These are phyloP conservation scores for Sordaria brevicollis DNA, from an alignment of 495 filamentous ascomycete genomes.

Conservation along the genomic window DNA sequence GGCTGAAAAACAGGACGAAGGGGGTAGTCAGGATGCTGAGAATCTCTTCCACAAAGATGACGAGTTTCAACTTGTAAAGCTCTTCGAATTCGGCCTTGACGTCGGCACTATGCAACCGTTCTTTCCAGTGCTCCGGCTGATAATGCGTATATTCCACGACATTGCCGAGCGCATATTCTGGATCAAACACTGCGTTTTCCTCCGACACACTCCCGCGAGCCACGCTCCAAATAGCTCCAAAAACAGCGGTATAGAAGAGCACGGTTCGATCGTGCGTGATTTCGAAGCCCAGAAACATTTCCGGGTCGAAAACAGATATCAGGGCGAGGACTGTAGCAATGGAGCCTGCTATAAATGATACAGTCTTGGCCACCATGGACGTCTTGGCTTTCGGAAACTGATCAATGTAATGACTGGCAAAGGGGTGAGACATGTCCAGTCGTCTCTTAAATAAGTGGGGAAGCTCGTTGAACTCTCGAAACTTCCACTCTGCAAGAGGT, in stretches of 20 bases:
- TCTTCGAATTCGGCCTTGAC: slow-evolving; percentile 72
- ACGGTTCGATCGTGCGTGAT: slow-evolving; percentile 76
- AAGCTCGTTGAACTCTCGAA: slow-evolving; percentile 95
- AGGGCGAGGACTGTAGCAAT: slow-evolving; percentile 73
- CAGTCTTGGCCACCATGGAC: slow-evolving; percentile 66
- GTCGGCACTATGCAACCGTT: slow-evolving; percentile 80
- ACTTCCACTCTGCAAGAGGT: slow-evolving; percentile 93
- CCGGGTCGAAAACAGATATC: slow-evolving; percentile 73
- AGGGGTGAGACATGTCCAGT: slow-evolving; percentile 89
- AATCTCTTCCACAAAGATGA: slow-evolving; percentile 88
- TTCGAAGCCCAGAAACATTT: slow-evolving; percentile 86
- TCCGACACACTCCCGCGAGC: slow-evolving; percentile 72
- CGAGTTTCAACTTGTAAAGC: slow-evolving; percentile 77
- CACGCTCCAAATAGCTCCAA: slow-evolving; percentile 65
- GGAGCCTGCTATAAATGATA: slow-evolving; percentile 79
- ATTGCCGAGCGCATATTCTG: slow-evolving; percentile 74
- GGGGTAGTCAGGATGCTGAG: slow-evolving; percentile 87
- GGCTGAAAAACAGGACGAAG: slow-evolving; percentile 75
- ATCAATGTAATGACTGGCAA: slow-evolving; percentile 82
- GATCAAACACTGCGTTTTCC: slow-evolving; percentile 84
- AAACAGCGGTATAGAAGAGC: slow-evolving; percentile 66
- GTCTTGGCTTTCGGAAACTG: slow-evolving; percentile 96
- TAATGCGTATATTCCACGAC: slow-evolving; percentile 91
- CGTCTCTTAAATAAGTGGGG: slow-evolving; percentile 83
- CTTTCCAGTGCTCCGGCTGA: slow-evolving; percentile 77